A percentile compares a stretch with the other conserved stretches of the same genome.
phyloP scores from a whole-genome alignment of 805 yeast species.

The Zygosaccharomyces bisporus region DNA sequence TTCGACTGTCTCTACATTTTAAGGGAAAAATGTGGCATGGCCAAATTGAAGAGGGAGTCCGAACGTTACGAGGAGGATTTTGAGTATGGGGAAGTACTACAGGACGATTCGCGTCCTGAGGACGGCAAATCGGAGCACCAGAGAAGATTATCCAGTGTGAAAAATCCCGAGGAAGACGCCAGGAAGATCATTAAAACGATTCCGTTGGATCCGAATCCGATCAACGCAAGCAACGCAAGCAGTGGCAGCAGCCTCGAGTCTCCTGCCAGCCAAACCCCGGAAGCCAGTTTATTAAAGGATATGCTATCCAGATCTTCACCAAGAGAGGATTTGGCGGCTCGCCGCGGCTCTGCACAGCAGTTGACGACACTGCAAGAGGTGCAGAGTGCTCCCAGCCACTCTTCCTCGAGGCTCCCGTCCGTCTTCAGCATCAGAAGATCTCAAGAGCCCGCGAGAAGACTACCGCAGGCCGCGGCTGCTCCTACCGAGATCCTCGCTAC shows the following conservation, averaged over 20 bases:
- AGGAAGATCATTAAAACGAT: slow-evolving; percentile 71
- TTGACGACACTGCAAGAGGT: slow-evolving; percentile 1
- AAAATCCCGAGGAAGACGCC: slow-evolving; percentile 68
- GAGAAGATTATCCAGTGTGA: slow-evolving; percentile 51
- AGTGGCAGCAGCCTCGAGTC: slow-evolving; percentile 19
- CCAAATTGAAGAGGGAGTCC: slow-evolving; percentile 47
- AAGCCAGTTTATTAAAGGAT: slow-evolving; percentile 20
- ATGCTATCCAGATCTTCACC: slow-evolving; percentile 23
- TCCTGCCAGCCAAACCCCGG: slow-evolving; percentile 20
- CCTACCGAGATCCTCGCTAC: not conserved
- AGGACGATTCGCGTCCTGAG: slow-evolving; percentile 22
- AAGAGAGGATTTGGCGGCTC: slow-evolving; percentile 8
- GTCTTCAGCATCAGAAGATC: slow-evolving; percentile 7
- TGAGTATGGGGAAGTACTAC: slow-evolving; percentile 38
- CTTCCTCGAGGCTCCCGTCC: slow-evolving; percentile 6
- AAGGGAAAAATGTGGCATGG: slow-evolving; percentile 85
- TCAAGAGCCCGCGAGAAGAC: slow-evolving; percentile 2
- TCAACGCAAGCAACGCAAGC: slow-evolving; percentile 35
- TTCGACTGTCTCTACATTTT: slow-evolving; percentile 85
- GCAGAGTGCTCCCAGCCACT: slow-evolving; percentile 1
- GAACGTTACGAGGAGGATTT: slow-evolving; percentile 23
- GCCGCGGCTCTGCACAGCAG: slow-evolving; percentile 1
- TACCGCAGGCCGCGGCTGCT: not conserved
- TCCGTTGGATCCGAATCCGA: slow-evolving; percentile 82
- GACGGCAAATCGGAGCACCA: slow-evolving; percentile 34